Evolutionary conservation across 352 stramenopile genomes (phyloP).

Genomic region (Pythium diclinum): DNA sequence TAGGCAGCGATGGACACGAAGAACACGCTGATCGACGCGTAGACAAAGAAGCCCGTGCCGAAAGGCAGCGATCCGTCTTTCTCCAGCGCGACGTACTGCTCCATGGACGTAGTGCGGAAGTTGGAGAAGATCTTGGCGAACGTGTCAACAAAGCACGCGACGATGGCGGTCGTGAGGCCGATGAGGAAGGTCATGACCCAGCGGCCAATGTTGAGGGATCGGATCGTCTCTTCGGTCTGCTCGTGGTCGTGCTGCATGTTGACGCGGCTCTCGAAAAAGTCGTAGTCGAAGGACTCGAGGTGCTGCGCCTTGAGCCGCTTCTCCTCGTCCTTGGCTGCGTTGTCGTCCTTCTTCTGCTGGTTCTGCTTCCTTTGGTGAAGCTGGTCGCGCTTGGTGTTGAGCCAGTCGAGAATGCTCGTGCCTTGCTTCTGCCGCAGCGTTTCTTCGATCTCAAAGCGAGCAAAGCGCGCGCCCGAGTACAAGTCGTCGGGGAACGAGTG

Average conservation of each 20-base stretch:
- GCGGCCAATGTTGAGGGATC: conserved; percentile 79
- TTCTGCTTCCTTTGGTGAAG: conserved; percentile 12
- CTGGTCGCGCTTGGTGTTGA: conserved; percentile 42
- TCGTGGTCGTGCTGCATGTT: conserved; percentile 88
- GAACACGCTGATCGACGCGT: conserved; percentile 88
- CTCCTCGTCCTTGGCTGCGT: conserved; percentile 51
- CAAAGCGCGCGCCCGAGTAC: conserved; percentile 69
- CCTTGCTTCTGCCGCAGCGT: conserved; percentile 57
- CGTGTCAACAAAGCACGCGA: conserved; percentile 94
- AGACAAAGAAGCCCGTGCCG: conserved; percentile 83
- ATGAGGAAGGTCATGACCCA: conserved; percentile 96
- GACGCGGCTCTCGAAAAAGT: conserved; percentile 84
- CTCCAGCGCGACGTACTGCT: conserved; percentile 67
- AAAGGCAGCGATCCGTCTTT: conserved; percentile 43
- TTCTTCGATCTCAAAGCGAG: conserved; percentile 79
- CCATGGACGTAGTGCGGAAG: conserved; percentile 91
- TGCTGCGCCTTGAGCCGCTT: conserved; percentile 84
- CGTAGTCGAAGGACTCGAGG: conserved; percentile 84
- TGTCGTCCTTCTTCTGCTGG: conserved; percentile 30
- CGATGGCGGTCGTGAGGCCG: conserved; percentile 89
- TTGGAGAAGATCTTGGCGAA: conserved; percentile 81
- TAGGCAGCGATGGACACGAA: conserved; percentile 91
- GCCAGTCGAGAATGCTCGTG: conserved; percentile 66
- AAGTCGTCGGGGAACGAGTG: conserved; percentile 78
- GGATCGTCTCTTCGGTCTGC: conserved; percentile 69